phyloP scores from a whole-genome alignment of 352 stramenopile genomes.

The Globisporangium lucens region DNA sequence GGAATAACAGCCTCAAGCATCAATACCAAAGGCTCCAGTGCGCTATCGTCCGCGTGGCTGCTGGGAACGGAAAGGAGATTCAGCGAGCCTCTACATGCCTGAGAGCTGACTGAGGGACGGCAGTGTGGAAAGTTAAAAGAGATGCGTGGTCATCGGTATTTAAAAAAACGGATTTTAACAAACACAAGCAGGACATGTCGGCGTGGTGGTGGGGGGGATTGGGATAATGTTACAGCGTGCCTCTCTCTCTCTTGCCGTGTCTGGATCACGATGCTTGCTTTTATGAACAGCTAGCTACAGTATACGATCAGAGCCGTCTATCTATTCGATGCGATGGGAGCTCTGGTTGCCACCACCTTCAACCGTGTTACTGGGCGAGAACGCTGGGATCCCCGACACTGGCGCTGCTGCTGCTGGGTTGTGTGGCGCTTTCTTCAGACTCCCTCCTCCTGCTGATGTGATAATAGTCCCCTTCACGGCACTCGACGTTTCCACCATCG shows the following conservation, averaged over 20 bases:
- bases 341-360: conserved; percentile 7
- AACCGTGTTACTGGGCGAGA: conserved; percentile 6
- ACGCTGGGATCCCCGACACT: not conserved
- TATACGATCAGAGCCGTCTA: not conserved
- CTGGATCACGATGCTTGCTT: not conserved
- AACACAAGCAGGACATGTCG: no score
- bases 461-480: not conserved
- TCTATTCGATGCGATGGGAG: conserved; percentile 1
- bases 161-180: no score
- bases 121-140: no score
- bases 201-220: no score
- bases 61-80: no score
- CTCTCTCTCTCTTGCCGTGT: not conserved
- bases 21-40: no score
- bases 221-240: no score
- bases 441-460: not conserved
- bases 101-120: no score
- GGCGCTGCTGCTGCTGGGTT: not conserved
- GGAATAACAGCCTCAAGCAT: not conserved
- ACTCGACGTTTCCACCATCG: conserved; percentile 2
- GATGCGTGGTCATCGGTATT: no score
- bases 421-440: conserved; percentile 15
- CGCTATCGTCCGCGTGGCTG: no score
- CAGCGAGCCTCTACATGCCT: no score
- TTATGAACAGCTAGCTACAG: not conserved